Conservation (phyloP, 768 basidiomycete species). For the Russula compacta region DNA sequence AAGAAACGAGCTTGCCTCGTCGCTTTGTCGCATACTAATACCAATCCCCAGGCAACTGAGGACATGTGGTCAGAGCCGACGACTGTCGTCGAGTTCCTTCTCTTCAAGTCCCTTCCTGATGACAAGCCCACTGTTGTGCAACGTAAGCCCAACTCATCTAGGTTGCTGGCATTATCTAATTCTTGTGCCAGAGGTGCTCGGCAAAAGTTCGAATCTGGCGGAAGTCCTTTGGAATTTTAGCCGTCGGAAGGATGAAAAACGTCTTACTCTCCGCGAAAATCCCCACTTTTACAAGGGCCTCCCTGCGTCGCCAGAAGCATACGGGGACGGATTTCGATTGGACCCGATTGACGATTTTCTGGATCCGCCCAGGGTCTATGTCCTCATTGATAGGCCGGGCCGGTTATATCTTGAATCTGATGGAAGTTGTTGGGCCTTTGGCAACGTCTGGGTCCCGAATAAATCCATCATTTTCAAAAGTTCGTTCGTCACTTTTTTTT, state of each 20-base stretch:
- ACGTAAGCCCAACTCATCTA: neutral
- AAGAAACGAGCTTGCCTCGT: neutral
- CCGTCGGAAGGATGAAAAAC: neutral
- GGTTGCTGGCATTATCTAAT: neutral
- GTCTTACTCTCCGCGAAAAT: conserved; percentile 6
- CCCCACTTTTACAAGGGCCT: conserved; percentile 6
- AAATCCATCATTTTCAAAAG: conserved; percentile 11
- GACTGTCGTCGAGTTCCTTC: neutral
- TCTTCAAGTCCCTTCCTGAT: conserved; percentile 1
- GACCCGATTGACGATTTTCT: neutral
- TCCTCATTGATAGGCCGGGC: conserved; percentile 2
- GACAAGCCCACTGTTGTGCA: neutral
- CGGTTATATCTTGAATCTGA: conserved; percentile 5
- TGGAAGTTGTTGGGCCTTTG: neutral
- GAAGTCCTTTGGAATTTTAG: conserved; percentile 16
- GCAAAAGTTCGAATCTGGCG: neutral
- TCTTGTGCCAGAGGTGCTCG: neutral
- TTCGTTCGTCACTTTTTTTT: neutral
- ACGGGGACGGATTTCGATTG: neutral
- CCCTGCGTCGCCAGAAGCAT: neutral
- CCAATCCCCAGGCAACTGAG: neutral
- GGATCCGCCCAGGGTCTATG: neutral
- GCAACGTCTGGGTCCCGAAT: conserved; percentile 2
- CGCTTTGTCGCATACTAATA: neutral
- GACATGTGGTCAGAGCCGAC: neutral